Conservation (phyloP, 768 basidiomycete species). For the Psilocybe subaeruginosa region DNA sequence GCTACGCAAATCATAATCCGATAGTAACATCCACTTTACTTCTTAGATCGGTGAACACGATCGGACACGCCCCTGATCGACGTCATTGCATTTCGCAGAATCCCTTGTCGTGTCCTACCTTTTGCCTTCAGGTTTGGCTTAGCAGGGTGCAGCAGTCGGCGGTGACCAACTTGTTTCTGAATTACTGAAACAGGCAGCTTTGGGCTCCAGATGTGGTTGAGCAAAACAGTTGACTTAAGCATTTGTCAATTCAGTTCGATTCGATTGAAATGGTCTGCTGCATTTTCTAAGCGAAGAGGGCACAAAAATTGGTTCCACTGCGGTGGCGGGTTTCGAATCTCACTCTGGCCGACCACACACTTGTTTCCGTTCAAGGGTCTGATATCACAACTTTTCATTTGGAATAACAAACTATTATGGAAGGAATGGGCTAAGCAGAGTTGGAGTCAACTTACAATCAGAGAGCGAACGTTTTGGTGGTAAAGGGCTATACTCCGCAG, state of each 20-base stretch:
- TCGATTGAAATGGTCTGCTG: background rate
- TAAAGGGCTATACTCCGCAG: background rate
- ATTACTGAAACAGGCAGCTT: background rate
- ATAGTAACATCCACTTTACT: background rate
- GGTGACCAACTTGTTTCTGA: background rate
- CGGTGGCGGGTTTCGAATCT: background rate
- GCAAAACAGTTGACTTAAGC: background rate
- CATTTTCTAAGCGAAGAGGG: background rate
- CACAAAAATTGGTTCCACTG: background rate
- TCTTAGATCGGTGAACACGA: background rate
- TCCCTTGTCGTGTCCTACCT: background rate
- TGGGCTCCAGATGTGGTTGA: background rate
- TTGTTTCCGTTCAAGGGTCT: background rate
- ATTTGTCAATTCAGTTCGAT: background rate
- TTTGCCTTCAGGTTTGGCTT: background rate
- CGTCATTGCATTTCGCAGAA: slow-evolving; percentile 1
- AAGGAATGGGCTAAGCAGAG: too few species aligned
- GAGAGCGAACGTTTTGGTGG: too few species aligned
- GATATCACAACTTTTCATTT: too few species aligned
- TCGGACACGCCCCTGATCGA: background rate
- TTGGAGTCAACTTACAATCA: too few species aligned
- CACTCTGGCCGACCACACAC: background rate
- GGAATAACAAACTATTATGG: too few species aligned
- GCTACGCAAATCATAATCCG: background rate
- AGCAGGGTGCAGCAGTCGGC: background rate